These are phyloP conservation scores for Actinidia chinensis DNA, from an alignment of 179 eudicot genomes.

Conservation along the genomic window DNA sequence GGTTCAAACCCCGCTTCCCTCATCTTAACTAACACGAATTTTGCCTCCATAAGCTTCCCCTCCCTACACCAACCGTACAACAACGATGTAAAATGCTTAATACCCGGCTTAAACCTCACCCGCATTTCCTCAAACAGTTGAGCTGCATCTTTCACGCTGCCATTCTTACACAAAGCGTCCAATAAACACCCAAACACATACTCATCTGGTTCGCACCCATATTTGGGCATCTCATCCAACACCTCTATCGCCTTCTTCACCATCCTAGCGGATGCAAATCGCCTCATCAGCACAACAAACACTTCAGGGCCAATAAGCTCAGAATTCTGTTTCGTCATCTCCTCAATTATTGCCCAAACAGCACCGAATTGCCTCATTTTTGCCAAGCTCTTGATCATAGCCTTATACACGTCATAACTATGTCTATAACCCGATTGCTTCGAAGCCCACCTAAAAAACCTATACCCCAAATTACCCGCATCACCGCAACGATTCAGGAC, in stretches of 20 bases:
- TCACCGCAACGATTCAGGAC: constrained; percentile 87
- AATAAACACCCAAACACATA: constrained; percentile 85
- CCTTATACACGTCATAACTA: constrained; percentile 67
- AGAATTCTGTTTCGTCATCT: constrained; percentile 74
- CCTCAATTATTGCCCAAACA: constrained; percentile 85
- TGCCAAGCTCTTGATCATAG: constrained; percentile 64
- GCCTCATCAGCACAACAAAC: constrained; percentile 78
- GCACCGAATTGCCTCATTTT: constrained; percentile 84
- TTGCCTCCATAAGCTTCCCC: constrained; percentile 86
- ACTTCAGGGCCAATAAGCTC: constrained; percentile 62
- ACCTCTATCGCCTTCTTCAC: constrained; percentile 87
- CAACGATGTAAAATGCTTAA: constrained; percentile 87
- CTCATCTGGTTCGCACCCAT: constrained; percentile 88
- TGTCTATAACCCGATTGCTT: constrained; percentile 72
- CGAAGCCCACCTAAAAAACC: constrained; percentile 77
- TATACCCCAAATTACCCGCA: constrained; percentile 78
- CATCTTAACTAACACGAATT: constrained; percentile 77
- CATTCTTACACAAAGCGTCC: constrained; percentile 89
- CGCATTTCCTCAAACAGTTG: constrained; percentile 81
- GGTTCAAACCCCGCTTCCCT: constrained; percentile 79
- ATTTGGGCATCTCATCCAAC: constrained; percentile 89
- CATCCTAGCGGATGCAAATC: constrained; percentile 85
- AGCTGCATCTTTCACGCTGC: constrained; percentile 88
- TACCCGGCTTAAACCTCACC: constrained; percentile 57
- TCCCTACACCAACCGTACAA: constrained; percentile 88